Conservation (phyloP, 164 flowering plant species). For the Cinnamomum chago region DNA sequence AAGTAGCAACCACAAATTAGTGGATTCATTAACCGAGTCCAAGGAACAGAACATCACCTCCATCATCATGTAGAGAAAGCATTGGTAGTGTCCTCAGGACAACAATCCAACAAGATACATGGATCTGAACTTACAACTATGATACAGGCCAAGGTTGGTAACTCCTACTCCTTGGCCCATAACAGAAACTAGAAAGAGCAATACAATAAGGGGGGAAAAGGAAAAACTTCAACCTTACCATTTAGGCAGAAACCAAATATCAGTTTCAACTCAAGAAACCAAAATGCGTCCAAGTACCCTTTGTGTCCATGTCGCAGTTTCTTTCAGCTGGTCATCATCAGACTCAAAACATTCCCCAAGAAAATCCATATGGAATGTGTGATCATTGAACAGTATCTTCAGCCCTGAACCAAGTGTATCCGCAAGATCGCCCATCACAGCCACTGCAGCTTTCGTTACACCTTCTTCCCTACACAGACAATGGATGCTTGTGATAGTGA, state of each 20-base stretch:
- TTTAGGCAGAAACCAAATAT: not conserved
- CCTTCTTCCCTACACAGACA: conserved; percentile 56
- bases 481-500: not conserved
- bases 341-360: conserved; percentile 65
- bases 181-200: not conserved
- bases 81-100: not conserved
- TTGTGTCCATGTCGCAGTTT: conserved; percentile 74
- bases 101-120: not conserved
- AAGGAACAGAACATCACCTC: conserved; percentile 4
- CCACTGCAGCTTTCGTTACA: conserved; percentile 76
- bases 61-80: not conserved
- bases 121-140: not conserved
- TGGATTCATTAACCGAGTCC: not conserved
- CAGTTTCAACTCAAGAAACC: conserved; percentile 41
- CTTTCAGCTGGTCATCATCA: conserved; percentile 71
- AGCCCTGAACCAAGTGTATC: conserved; percentile 69
- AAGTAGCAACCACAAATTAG: not conserved
- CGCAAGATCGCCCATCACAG: conserved; percentile 77
- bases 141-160: not conserved
- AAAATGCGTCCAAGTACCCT: conserved; percentile 61
- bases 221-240: not conserved
- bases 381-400: conserved; percentile 40
- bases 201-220: not conserved
- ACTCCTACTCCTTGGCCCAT: conserved; percentile 4
- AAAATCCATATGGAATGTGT: conserved; percentile 38